Conservation (phyloP, 2,329 filamentous ascomycete genomes). For the Chaetomiaceae sp. region DNA sequence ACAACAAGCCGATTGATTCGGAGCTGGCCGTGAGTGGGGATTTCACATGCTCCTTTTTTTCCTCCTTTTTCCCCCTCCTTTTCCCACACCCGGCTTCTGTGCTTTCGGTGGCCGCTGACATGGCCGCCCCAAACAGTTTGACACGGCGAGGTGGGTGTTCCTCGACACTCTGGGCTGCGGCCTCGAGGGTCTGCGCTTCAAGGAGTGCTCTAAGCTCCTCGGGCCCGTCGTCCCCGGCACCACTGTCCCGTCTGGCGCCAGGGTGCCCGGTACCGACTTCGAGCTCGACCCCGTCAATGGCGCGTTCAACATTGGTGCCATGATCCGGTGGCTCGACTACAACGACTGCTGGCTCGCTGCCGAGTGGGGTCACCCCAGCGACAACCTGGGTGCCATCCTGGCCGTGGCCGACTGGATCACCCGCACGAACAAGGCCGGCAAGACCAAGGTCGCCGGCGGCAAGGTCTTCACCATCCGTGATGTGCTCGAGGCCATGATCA, state of each 20-base stretch:
- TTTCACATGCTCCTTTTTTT: neutral
- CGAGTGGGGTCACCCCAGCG: conserved; percentile 97
- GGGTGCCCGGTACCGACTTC: conserved; percentile 86
- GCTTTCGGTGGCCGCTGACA: conserved; percentile 15
- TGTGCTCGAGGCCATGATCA: conserved; percentile 95
- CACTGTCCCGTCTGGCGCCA: conserved; percentile 83
- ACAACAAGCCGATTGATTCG: conserved; percentile 85
- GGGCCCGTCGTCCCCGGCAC: conserved; percentile 90
- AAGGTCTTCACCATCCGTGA: conserved; percentile 86
- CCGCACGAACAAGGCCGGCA: conserved; percentile 71
- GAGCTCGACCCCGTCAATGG: conserved; percentile 92
- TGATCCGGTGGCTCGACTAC: conserved; percentile 99
- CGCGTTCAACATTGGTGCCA: conserved; percentile 97
- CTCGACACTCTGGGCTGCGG: conserved; percentile 96
- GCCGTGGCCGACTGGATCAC: conserved; percentile 97
- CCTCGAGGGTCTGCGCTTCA: conserved; percentile 90
- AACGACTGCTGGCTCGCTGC: conserved; percentile 99
- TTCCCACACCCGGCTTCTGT: too few relatives aligned
- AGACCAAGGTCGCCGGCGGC: conserved; percentile 72
- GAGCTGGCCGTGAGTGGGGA: conserved; percentile 74
- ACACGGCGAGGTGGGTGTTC: conserved; percentile 94
- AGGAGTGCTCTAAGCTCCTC: conserved; percentile 91
- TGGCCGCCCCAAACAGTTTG: conserved; percentile 54
- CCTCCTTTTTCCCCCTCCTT: conserved; percentile 11
- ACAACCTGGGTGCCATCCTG: conserved; percentile 95